Percentiles rank a stretch among this genome's conserved stretches.
Conservation (phyloP, 2,329 filamentous ascomycete genomes). For the Sporothrix sp. region DNA sequence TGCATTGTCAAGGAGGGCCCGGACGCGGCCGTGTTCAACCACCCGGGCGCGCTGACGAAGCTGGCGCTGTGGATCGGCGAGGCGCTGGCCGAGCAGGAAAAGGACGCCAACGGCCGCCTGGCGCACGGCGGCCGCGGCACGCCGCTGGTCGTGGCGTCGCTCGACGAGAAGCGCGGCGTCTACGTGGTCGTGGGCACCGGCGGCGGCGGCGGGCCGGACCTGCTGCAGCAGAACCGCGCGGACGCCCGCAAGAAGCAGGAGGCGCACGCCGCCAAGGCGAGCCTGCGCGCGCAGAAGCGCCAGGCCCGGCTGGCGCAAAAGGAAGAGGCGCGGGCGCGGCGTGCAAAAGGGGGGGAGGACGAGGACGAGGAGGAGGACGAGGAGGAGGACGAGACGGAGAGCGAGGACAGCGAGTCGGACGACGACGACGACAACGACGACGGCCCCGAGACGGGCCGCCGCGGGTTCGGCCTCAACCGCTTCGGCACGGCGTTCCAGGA, state of each 20-base stretch:
- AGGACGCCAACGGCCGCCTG: constrained; percentile 60
- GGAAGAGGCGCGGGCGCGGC: constrained; percentile 51
- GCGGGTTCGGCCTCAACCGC: constrained; percentile 67
- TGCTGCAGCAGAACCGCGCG: constrained; percentile 54
- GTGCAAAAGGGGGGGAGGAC: constrained; percentile 7
- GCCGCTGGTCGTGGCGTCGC: constrained; percentile 78
- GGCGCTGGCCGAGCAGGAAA: constrained; percentile 81
- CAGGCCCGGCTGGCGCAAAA: constrained; percentile 47
- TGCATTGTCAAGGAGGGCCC: constrained; percentile 92
- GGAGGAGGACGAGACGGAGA: constrained; percentile 39
- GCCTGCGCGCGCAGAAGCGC: constrained; percentile 48
- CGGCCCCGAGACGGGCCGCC: constrained; percentile 26
- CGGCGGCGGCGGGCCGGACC: constrained; percentile 69
- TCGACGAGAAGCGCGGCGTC: constrained; percentile 77
- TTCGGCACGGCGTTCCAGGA: constrained; percentile 96
- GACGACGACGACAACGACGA: constrained; percentile 32
- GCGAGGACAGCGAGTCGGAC: constrained; percentile 29
- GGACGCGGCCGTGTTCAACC: constrained; percentile 82
- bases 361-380: constrained; percentile 16
- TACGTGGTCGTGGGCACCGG: constrained; percentile 92
- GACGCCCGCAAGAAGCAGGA: constrained; percentile 53
- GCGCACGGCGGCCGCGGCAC: constrained; percentile 62
- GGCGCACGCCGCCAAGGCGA: constrained; percentile 55
- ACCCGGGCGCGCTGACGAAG: constrained; percentile 87
- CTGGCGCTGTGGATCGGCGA: constrained; percentile 90